Percentiles rank a stretch among this genome's conserved stretches.
These are phyloP conservation scores for Pythium coloratum DNA, from an alignment of 352 stramenopile genomes.

Conservation along the genomic window DNA sequence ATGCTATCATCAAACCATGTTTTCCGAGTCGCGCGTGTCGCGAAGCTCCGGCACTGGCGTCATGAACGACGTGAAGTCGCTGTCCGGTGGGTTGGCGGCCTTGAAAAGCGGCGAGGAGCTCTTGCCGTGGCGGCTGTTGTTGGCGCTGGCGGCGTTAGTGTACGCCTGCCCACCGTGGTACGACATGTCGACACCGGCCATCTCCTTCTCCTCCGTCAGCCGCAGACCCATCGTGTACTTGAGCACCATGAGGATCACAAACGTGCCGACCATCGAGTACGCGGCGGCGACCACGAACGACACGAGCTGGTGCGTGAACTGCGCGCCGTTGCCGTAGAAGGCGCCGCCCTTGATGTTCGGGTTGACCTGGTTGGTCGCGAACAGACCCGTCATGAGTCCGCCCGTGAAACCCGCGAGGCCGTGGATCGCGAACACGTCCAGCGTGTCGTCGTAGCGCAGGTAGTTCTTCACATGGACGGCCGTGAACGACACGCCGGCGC, in stretches of 20 bases:
- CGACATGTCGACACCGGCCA: constrained; percentile 75
- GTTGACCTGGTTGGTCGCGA: constrained; percentile 59
- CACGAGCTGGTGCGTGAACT: constrained; percentile 57
- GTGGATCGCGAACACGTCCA: constrained; percentile 83
- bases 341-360: constrained; percentile 52
- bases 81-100: constrained; percentile 33
- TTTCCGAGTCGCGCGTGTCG: neutral
- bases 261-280: constrained; percentile 69
- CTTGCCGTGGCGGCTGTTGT: constrained; percentile 36
- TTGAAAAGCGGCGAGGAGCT: constrained; percentile 33
- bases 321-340: constrained; percentile 49
- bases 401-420: constrained; percentile 62
- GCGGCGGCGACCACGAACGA: constrained; percentile 55
- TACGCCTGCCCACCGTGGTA: constrained; percentile 78
- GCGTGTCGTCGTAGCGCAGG: constrained; percentile 74
- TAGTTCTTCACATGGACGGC: constrained; percentile 65
- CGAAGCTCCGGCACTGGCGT: constrained; percentile 25
- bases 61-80: constrained; percentile 36
- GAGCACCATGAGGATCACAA: constrained; percentile 68
- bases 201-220: constrained; percentile 76
- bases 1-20: constrained; percentile 10
- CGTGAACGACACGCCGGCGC: constrained; percentile 49
- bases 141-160: constrained; percentile 29
- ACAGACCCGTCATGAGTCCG: constrained; percentile 67
- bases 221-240: constrained; percentile 72